These are phyloP conservation scores for Ceratobasidium sp. DNA, from an alignment of 1,284 basidiomycete species.

Conservation along the genomic window DNA sequence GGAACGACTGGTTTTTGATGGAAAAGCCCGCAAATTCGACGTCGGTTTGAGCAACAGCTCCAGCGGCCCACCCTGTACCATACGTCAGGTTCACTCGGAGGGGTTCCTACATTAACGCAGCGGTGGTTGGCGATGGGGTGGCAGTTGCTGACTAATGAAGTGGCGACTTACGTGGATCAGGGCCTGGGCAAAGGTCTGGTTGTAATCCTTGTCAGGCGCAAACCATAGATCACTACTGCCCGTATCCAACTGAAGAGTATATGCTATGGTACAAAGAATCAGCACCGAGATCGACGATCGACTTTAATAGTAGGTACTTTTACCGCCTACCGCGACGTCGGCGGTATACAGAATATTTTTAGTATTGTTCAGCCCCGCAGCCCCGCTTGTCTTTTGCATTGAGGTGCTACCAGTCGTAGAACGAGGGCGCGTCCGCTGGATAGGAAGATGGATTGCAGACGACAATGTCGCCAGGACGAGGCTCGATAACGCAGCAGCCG, in stretches of 20 bases:
- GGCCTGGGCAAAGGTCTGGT: constrained; percentile 14
- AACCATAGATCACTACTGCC: constrained; percentile 42
- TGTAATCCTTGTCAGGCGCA: background rate
- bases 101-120: background rate
- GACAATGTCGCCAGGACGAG: constrained; percentile 21
- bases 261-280: background rate
- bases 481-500: background rate
- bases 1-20: constrained; percentile 37
- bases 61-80: constrained; percentile 27
- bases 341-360: constrained; percentile 21
- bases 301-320: background rate
- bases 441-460: constrained; percentile 17
- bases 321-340: background rate
- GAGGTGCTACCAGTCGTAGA: background rate
- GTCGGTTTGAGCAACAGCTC: constrained; percentile 23
- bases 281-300: background rate
- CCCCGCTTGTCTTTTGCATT: background rate
- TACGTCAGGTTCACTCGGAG: constrained; percentile 21
- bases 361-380: constrained; percentile 5
- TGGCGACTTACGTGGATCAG: constrained; percentile 7
- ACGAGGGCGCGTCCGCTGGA: constrained; percentile 24
- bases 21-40: constrained; percentile 31
- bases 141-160: too few species aligned
- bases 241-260: constrained; percentile 32
- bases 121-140: background rate